These are phyloP conservation scores for Stagonosporopsis rhizophila DNA, from an alignment of 2,329 filamentous ascomycete genomes.

Conservation along the genomic window DNA sequence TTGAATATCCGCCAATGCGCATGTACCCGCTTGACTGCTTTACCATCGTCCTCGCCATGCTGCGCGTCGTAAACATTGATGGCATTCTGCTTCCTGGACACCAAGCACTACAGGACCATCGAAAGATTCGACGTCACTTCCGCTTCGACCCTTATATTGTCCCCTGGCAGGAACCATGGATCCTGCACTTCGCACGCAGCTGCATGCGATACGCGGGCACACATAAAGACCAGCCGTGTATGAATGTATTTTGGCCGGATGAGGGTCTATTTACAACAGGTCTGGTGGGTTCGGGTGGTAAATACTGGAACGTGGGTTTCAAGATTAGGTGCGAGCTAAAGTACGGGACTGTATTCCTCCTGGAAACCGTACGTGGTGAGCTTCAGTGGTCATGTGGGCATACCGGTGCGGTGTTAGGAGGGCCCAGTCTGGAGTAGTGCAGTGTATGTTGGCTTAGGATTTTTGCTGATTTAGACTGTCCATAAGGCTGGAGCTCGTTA, in stretches of 20 bases:
- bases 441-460: too few species aligned
- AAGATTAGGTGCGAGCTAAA: neutral
- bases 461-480: too few species aligned
- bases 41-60: neutral
- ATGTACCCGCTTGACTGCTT: neutral
- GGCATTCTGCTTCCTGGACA: neutral
- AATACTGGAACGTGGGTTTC: neutral
- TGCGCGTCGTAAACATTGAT: neutral
- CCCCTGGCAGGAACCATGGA: neutral
- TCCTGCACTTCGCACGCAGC: neutral
- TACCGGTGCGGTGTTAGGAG: too few species aligned
- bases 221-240: neutral
- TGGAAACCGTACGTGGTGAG: neutral
- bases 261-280: neutral
- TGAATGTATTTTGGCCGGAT: neutral
- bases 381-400: neutral
- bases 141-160: neutral
- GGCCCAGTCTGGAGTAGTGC: too few species aligned
- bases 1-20: neutral
- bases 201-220: neutral
- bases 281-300: neutral
- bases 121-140: neutral
- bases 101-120: neutral
- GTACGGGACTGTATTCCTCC: neutral
- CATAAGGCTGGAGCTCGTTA: too few species aligned